phyloP scores from a whole-genome alignment of 1,139 yeast species.

The Sugiyamaella grinbergsii region DNA sequence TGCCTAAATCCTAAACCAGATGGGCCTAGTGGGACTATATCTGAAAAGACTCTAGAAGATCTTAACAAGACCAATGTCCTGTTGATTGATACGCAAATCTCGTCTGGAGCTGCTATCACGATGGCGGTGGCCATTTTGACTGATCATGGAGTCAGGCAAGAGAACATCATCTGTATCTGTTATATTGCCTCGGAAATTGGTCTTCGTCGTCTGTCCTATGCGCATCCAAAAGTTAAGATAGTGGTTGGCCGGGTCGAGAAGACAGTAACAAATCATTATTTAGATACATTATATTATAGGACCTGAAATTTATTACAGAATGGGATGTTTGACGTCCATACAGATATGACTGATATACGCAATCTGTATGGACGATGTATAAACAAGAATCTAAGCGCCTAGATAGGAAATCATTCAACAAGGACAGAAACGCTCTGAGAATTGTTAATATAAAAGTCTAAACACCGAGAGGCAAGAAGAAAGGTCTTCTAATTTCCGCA shows the following conservation, averaged over 20 bases:
- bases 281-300: constrained; percentile 82
- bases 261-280: constrained; percentile 53
- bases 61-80: constrained; percentile 52
- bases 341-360: too few species aligned
- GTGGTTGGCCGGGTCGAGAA: constrained; percentile 65
- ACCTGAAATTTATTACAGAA: constrained; percentile 46
- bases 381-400: too few species aligned
- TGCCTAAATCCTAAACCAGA: constrained; percentile 34
- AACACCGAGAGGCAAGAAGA: too few species aligned
- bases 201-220: constrained; percentile 69
- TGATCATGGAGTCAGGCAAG: constrained; percentile 72
- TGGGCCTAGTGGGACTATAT: constrained; percentile 26
- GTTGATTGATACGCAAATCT: constrained; percentile 81
- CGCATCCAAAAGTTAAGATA: constrained; percentile 67
- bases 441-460: too few species aligned
- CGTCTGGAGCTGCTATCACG: constrained; percentile 90
- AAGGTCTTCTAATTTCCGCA: too few species aligned
- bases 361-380: too few species aligned
- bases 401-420: too few species aligned
- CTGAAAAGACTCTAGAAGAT: constrained; percentile 23
- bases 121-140: constrained; percentile 89
- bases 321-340: too few species aligned
- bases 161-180: constrained; percentile 67
- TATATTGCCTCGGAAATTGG: constrained; percentile 83
- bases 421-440: too few species aligned